Evolutionary conservation across 2,329 filamentous ascomycete genomes (phyloP).

Genomic region (Zarea fungicola): DNA sequence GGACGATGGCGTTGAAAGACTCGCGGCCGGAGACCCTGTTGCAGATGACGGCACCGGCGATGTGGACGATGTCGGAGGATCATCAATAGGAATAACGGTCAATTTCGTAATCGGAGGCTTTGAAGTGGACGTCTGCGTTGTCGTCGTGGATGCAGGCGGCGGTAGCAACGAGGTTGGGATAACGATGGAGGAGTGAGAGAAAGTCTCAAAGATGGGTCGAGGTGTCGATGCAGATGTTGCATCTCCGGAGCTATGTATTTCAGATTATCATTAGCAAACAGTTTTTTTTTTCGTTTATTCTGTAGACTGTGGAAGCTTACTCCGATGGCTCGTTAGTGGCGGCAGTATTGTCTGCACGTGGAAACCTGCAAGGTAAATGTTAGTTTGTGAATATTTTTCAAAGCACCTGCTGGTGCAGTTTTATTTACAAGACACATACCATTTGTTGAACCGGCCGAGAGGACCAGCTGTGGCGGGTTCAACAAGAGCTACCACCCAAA

Average conservation of each 20-base stretch:
- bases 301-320: not conserved
- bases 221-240: conserved; percentile 16
- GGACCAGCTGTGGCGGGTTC: conserved; percentile 31
- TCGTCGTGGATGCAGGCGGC: too few species aligned
- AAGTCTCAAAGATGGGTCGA: conserved; percentile 21
- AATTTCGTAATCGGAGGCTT: not conserved
- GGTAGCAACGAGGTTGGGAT: conserved; percentile 17
- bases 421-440: conserved; percentile 18
- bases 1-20: not conserved
- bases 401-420: not conserved
- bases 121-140: not conserved
- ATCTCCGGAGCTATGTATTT: conserved; percentile 13
- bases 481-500: conserved; percentile 24
- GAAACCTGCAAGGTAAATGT: not conserved
- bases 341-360: not conserved
- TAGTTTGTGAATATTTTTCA: not conserved
- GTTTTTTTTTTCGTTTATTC: not conserved
- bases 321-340: not conserved
- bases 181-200: conserved; percentile 17
- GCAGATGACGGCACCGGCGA: not conserved
- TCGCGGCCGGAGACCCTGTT: not conserved
- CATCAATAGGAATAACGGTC: conserved; percentile 18
- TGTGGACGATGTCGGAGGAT: not conserved
- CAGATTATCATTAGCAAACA: not conserved
- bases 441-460: conserved; percentile 26